These are phyloP conservation scores for Colletotrichum agaves DNA, from an alignment of 2,329 filamentous ascomycete genomes.

Conservation along the genomic window DNA sequence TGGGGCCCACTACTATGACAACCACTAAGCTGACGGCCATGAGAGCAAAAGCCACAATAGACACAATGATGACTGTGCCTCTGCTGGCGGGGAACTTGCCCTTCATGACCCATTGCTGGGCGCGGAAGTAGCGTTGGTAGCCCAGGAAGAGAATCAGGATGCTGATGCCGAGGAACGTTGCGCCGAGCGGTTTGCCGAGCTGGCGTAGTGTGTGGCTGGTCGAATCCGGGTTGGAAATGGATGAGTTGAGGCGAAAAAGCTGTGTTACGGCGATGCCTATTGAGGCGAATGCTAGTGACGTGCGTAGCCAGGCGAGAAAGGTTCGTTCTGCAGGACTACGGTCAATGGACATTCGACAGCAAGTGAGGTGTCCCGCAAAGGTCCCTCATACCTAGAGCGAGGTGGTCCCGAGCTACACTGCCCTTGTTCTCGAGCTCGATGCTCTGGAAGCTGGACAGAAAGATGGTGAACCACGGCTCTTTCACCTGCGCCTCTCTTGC, in stretches of 20 bases:
- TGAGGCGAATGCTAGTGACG: conserved; percentile 81
- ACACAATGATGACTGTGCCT: conserved; percentile 78
- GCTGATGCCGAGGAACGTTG: conserved; percentile 80
- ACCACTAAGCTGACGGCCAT: conserved; percentile 71
- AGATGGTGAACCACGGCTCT: conserved; percentile 62
- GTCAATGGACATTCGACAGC: not conserved
- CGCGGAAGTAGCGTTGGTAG: conserved; percentile 81
- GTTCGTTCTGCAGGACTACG: conserved; percentile 73
- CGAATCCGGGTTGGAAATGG: conserved; percentile 52
- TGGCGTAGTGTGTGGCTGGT: conserved; percentile 62
- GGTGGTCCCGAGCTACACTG: conserved; percentile 83
- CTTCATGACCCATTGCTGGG: conserved; percentile 81
- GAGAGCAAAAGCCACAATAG: conserved; percentile 70
- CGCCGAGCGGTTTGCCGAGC: conserved; percentile 79
- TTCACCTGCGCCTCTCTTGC: conserved; percentile 41
- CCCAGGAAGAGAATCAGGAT: conserved; percentile 81
- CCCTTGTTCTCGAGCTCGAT: conserved; percentile 89
- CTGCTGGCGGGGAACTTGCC: conserved; percentile 85
- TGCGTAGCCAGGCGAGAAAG: conserved; percentile 87
- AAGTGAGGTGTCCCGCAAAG: not conserved
- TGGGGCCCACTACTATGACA: conserved; percentile 64
- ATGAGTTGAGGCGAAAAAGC: conserved; percentile 83
- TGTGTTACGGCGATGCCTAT: conserved; percentile 88
- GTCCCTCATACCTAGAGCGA: conserved; percentile 73
- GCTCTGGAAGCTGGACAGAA: conserved; percentile 62